Evolutionary conservation across 179 eudicot species (phyloP).

Genomic region (Drosera spatulata): DNA sequence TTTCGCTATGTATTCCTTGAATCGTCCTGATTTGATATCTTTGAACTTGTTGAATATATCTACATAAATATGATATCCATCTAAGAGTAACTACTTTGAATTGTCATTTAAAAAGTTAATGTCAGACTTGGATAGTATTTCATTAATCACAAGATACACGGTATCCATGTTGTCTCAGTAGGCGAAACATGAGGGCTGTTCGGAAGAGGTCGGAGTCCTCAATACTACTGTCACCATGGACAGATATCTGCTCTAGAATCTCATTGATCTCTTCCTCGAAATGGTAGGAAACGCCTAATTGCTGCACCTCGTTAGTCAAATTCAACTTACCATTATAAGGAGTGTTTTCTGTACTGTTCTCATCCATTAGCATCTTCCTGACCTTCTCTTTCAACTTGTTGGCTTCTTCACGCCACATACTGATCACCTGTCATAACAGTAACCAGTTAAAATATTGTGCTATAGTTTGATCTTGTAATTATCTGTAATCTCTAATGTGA

Average conservation of each 20-base stretch:
- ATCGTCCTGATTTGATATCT: constrained; percentile 1
- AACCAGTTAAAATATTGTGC: too few relatives aligned
- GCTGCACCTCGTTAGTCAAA: constrained; percentile 3
- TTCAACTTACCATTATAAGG: not conserved
- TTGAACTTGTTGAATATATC: constrained; percentile 5
- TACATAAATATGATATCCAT: not conserved
- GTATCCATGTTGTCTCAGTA: constrained; percentile 6
- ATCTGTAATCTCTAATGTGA: too few relatives aligned
- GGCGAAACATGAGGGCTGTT: constrained; percentile 1
- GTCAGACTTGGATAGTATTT: too few relatives aligned
- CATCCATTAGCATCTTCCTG: not conserved
- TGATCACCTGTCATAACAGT: not conserved
- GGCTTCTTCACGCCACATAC: constrained; percentile 1
- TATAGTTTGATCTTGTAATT: too few relatives aligned
- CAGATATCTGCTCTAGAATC: not conserved
- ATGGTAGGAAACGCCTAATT: constrained; percentile 4
- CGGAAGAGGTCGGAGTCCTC: not conserved
- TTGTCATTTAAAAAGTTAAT: too few relatives aligned
- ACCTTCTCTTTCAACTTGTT: not conserved
- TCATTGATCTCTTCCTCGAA: constrained; percentile 3
- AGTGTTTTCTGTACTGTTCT: too few relatives aligned
- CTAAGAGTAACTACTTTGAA: too few relatives aligned
- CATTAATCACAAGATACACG: not conserved
- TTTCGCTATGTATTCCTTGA: not conserved
- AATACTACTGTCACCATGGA: not conserved